phyloP scores from a whole-genome alignment of 768 basidiomycete genomes.

The Lentinula guzmanii region DNA sequence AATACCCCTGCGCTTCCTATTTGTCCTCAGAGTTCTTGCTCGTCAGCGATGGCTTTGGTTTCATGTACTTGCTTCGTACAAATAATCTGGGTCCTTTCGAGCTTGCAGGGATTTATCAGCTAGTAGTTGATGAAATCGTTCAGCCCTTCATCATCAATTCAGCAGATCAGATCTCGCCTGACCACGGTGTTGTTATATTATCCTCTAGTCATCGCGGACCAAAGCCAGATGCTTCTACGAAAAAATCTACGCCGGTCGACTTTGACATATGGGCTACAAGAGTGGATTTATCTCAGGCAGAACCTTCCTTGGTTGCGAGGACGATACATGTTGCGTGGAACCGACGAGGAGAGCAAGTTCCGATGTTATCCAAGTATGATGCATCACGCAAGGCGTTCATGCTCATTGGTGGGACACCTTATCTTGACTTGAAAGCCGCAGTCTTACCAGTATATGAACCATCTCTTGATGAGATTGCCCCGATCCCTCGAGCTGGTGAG shows the following conservation, averaged over 20 bases:
- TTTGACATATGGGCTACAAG: slow-evolving; percentile 66
- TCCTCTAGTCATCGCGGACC: slow-evolving; percentile 50
- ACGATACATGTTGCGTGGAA: slow-evolving; percentile 61
- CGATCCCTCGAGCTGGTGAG: slow-evolving; percentile 62
- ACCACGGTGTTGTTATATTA: slow-evolving; percentile 39
- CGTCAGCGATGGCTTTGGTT: slow-evolving; percentile 67
- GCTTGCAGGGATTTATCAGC: slow-evolving; percentile 47
- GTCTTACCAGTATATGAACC: slow-evolving; percentile 43
- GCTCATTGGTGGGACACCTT: slow-evolving; percentile 52
- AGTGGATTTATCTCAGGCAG: slow-evolving; percentile 34
- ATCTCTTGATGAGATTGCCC: slow-evolving; percentile 57
- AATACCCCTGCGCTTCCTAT: slow-evolving; percentile 73
- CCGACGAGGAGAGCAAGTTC: slow-evolving; percentile 65
- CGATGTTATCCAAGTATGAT: slow-evolving; percentile 49
- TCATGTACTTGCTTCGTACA: slow-evolving; percentile 53
- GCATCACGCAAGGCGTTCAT: slow-evolving; percentile 40
- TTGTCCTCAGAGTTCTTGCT: slow-evolving; percentile 42
- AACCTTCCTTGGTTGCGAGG: slow-evolving; percentile 17
- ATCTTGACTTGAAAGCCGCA: slow-evolving; percentile 34
- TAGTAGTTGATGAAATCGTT: slow-evolving; percentile 29
- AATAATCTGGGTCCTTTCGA: slow-evolving; percentile 30
- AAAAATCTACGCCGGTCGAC: slow-evolving; percentile 25
- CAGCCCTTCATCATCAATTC: slow-evolving; percentile 34
- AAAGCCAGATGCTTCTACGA: slow-evolving; percentile 13
- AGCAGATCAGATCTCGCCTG: slow-evolving; percentile 28